Base-by-base conservation (phyloP, 495 filamentous ascomycete species). In the Xylaria acuta region DNA sequence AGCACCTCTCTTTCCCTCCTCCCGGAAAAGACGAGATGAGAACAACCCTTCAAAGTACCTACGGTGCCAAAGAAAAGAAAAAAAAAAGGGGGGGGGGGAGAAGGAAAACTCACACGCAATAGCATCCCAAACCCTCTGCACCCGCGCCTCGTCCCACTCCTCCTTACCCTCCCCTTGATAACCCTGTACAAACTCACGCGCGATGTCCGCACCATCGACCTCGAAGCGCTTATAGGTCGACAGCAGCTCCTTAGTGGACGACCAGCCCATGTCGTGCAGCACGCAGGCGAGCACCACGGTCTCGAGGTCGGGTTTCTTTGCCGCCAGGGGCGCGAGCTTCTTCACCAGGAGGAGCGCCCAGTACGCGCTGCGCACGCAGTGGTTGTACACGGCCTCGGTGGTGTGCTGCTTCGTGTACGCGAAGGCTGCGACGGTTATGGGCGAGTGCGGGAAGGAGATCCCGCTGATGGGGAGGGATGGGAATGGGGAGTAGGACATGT, bases 251-350 rank as follows among this genome's bases (percentile, higher is more conserved):
- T 74, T 72, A 0, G 74, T 81, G 6, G 64, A 65, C 58, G 78
- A 81, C 85, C 84, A 87, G 22, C 84, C 87, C 12, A 90, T 75
- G 64, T 90, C 88, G 73, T 90, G 88, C 41, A 89, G 76, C 22
- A 89, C 71, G 7, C 79, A 80, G 3, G 81, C 74, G 25, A 89
- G 69, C 62, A 83, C 83, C 40, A 85, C 80, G 49, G 77, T 75
- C 74, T 88, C 87, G 12, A 70, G 47, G 64, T 88, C 85, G 14
- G 75, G 62, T n/a, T 40, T 25, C 34, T 63, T 25, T 14, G 76
- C 70, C 22, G 60, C 30, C 32, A 83, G 76, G 6, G 67, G 68
- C 2, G 80, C 78, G 22, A 82, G 75, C 64, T 84, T 78, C 56
- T 72, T 63, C 51, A 81, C 74, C 49, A 87, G 81, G 34, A 83